Conservation (phyloP, 106 monocot genomes). For the Allium cepa region DNA sequence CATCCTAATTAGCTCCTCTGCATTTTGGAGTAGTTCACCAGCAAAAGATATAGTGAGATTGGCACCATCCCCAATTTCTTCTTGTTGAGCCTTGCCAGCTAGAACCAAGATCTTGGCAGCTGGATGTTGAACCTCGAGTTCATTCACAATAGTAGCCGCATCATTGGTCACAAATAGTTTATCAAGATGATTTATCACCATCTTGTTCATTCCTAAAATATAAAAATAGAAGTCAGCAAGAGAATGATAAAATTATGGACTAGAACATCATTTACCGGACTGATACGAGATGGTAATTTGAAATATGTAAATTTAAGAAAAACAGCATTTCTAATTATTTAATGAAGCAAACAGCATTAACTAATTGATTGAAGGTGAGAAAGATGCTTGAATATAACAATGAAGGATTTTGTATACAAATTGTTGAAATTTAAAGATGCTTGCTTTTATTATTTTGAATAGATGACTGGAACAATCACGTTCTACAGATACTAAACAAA, state of each 20-base stretch:
- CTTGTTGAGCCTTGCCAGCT: constrained; percentile 91
- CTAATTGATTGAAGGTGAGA: no score
- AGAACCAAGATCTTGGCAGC: constrained; percentile 92
- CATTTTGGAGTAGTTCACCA: constrained; percentile 78
- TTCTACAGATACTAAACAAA: no score
- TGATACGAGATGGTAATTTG: no score
- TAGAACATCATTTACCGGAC: neutral
- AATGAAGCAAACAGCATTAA: no score
- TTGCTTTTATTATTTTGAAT: no score
- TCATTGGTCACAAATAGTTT: constrained; percentile 98
- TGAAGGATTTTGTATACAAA: no score
- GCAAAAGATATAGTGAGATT: constrained; percentile 94
- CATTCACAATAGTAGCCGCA: constrained; percentile 94
- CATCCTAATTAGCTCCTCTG: constrained; percentile 91
- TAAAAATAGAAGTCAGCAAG: neutral
- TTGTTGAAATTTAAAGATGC: no score
- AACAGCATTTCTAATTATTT: no score
- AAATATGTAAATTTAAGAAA: no score
- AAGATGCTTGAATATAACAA: no score
- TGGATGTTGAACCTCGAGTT: constrained; percentile 96
- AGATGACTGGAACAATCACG: no score
- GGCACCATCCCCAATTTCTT: constrained; percentile 94
- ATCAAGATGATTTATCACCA: constrained; percentile 98
- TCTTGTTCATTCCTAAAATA: constrained; percentile 82
- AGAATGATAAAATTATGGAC: neutral